Evolutionary conservation across 441 rosid genomes (phyloP).

Genomic region (Croton setiger): DNA sequence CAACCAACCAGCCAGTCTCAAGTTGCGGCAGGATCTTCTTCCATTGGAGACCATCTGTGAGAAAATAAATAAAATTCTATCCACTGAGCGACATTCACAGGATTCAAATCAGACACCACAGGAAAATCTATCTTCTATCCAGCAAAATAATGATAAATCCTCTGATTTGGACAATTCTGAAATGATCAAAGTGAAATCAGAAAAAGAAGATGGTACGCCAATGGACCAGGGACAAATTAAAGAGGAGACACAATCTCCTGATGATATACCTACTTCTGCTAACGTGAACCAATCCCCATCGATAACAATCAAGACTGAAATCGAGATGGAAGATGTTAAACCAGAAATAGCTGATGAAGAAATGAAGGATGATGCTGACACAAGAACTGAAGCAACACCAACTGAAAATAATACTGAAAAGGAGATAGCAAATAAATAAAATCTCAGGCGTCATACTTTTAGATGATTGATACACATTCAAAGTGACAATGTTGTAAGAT

Average conservation of each 20-base stretch:
- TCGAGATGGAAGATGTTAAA: conserved; percentile 24
- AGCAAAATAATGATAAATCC: conserved; percentile 16
- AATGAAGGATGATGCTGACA: conserved; percentile 16
- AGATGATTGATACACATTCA: conserved; percentile 31
- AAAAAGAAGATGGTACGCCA: not conserved
- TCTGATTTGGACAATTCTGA: conserved; percentile 25
- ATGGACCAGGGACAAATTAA: not conserved
- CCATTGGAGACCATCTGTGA: conserved; percentile 41
- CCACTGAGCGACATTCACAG: conserved; percentile 12
- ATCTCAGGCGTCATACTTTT: conserved; percentile 28
- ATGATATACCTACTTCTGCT: conserved; percentile 10
- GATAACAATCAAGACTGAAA: conserved; percentile 10
- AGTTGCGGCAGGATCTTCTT: conserved; percentile 48
- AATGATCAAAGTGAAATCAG: conserved; percentile 15
- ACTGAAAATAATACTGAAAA: conserved; percentile 19
- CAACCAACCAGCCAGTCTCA: conserved; percentile 40
- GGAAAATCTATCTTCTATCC: conserved; percentile 14
- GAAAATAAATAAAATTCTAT: conserved; percentile 45
- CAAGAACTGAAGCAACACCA: conserved; percentile 16
- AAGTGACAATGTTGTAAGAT: conserved; percentile 1
- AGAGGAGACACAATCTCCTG: conserved; percentile 4
- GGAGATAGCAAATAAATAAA: conserved; percentile 11
- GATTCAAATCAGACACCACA: conserved; percentile 18
- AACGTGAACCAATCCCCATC: not conserved
- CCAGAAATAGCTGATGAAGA: conserved; percentile 21